Base-by-base conservation (phyloP, 805 yeast genomes). In the Spathaspora sp. region DNA sequence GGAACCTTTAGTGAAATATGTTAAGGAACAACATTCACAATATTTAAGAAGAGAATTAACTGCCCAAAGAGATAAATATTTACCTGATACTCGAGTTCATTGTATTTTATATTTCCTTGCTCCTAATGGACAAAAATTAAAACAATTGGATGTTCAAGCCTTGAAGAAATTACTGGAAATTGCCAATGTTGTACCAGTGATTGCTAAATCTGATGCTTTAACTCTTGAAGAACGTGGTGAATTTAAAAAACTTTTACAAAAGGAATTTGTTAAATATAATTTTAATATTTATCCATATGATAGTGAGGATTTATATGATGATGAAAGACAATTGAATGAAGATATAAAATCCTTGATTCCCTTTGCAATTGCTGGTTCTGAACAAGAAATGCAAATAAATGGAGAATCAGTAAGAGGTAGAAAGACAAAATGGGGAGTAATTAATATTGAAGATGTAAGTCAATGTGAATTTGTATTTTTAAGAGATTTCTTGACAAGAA, bases 401-500 rank as follows among this genome's bases (percentile, higher is more conserved):
- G 97, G 97, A 43, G 88, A 86, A 62, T 73, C 79, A 23, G 87
- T 91, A 45, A 86, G 93, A 62, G 97, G 97, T 48, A 85, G 98
- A 73, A 85, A 88, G 73, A 91, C 96, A 51, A 85, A 86, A 65
- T 93, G 97, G 97, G 97, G 97, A 20, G 79, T 87, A 16, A 87
- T 93, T 63, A 89, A 91, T 68, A 89, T 94, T 55, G 97, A 92
- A 73, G 97, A 94, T 72, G 91, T 89, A 49, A 82, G 86, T 50
- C 98, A 94, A 72, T 91, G 97, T 72, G 99, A 94, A 74, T 94
- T 94, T 77, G 89, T 90, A 39, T 91, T 89, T 61, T 82, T 94
- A 65, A 83, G 97, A 73, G 96, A 90, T 68, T 94, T 94, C 69
- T 81, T 94, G 64, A 90, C 97, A 45, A 85, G 97, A 75, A 90